These are phyloP conservation scores for Chaetomiaceae sp. DNA, from an alignment of 2,329 filamentous ascomycete species.

Conservation along the genomic window DNA sequence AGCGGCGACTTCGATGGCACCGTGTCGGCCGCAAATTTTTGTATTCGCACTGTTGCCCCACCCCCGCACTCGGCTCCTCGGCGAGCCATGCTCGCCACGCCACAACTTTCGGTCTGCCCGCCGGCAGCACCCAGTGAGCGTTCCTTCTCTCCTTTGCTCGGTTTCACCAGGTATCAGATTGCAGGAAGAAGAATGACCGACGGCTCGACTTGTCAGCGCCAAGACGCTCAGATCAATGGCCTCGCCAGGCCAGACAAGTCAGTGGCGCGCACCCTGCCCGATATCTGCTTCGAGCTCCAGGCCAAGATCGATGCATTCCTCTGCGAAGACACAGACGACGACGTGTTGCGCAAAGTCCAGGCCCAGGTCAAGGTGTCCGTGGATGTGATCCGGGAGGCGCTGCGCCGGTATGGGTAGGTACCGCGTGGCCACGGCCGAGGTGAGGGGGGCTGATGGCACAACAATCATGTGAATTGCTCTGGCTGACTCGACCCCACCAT, in stretches of 20 bases:
- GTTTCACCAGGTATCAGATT: not conserved
- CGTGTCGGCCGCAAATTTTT: no score
- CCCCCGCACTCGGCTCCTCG: no score
- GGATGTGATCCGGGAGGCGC: conserved; percentile 65
- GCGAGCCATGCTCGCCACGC: no score
- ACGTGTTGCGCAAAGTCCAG: conserved; percentile 60
- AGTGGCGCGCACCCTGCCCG: conserved; percentile 27
- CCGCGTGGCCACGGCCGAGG: conserved; percentile 14
- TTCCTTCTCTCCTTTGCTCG: not conserved
- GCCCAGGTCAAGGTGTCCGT: conserved; percentile 67
- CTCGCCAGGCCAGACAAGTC: not conserved
- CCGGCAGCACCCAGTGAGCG: not conserved
- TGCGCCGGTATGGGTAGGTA: conserved; percentile 67
- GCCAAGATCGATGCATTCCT: conserved; percentile 61
- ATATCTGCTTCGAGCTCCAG: conserved; percentile 49
- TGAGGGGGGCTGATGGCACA: conserved; percentile 12
- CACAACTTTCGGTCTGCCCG: no score
- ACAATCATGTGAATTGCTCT: not conserved
- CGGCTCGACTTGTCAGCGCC: not conserved
- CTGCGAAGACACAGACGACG: conserved; percentile 47
- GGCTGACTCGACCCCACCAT: conserved; percentile 8
- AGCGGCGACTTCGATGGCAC: no score
- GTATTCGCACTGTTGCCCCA: no score
- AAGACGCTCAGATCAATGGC: conserved; percentile 8
- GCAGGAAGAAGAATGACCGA: not conserved